These are phyloP conservation scores for Huntiella bhutanensis DNA, from an alignment of 2,329 filamentous ascomycete genomes.

Conservation along the genomic window DNA sequence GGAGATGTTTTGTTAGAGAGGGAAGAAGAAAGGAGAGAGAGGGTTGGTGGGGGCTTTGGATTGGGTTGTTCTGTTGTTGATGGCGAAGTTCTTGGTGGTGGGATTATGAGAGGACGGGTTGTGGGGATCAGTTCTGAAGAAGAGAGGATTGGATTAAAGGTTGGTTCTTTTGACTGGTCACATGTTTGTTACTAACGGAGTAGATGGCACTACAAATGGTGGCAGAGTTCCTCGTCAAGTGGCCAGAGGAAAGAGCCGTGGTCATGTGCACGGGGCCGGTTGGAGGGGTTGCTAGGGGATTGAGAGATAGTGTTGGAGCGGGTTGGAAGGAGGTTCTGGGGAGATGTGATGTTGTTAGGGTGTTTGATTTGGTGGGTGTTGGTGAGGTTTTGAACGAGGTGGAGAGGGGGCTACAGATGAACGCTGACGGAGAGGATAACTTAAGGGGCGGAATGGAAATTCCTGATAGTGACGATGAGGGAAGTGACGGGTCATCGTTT, in stretches of 20 bases:
- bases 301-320: background rate
- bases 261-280: background rate
- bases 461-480: too few species aligned
- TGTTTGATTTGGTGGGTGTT: too few species aligned
- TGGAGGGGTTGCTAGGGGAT: background rate
- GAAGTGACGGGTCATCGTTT: too few species aligned
- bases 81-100: conserved; percentile 14
- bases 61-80: too few species aligned
- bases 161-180: conserved; percentile 13
- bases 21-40: too few species aligned
- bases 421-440: too few species aligned
- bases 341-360: background rate
- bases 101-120: conserved; percentile 31
- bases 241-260: background rate
- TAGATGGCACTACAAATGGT: background rate
- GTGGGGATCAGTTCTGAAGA: conserved; percentile 36
- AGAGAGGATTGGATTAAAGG: conserved; percentile 26
- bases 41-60: too few species aligned
- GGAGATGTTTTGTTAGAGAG: too few species aligned
- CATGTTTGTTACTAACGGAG: background rate
- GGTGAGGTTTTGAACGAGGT: too few species aligned
- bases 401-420: too few species aligned
- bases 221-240: background rate
- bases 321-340: background rate
- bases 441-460: too few species aligned